Percentiles rank a stretch among this genome's conserved stretches.
These are phyloP conservation scores for Fragaria ananassa DNA, from an alignment of 306 rosid genomes.

Conservation along the genomic window DNA sequence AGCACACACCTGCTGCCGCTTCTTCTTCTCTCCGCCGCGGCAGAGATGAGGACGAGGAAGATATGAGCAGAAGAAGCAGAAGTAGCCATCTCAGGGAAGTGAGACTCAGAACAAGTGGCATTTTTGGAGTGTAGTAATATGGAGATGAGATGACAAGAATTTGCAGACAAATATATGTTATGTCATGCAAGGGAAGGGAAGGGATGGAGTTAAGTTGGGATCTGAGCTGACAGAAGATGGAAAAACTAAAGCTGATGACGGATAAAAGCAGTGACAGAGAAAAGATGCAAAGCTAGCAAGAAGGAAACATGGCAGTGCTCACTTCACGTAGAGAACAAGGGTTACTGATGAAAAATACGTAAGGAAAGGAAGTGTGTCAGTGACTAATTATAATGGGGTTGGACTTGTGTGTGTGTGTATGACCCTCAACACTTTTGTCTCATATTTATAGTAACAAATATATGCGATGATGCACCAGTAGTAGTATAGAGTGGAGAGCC, in stretches of 20 bases:
- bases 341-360: conserved; percentile 50
- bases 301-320: too few relatives aligned
- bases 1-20: conserved; percentile 38
- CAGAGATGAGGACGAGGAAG: conserved; percentile 15
- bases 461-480: not conserved
- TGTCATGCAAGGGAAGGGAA: conserved; percentile 2
- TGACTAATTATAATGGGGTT: conserved; percentile 34
- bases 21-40: not conserved
- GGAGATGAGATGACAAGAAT: conserved; percentile 29
- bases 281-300: not conserved
- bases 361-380: conserved; percentile 31
- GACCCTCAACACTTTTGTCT: conserved; percentile 26
- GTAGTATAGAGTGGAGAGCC: not conserved
- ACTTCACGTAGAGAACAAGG: conserved; percentile 75
- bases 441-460: conserved; percentile 49
- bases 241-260: not conserved
- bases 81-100: conserved; percentile 47
- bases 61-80: conserved; percentile 29
- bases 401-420: conserved; percentile 34
- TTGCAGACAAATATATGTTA: not conserved
- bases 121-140: conserved; percentile 48
- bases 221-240: conserved; percentile 33
- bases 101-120: conserved; percentile 25
- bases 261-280: not conserved
- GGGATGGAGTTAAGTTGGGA: conserved; percentile 28